Evolutionary conservation across 257 asterid genomes (phyloP).

Genomic region (Plantago ovata): DNA sequence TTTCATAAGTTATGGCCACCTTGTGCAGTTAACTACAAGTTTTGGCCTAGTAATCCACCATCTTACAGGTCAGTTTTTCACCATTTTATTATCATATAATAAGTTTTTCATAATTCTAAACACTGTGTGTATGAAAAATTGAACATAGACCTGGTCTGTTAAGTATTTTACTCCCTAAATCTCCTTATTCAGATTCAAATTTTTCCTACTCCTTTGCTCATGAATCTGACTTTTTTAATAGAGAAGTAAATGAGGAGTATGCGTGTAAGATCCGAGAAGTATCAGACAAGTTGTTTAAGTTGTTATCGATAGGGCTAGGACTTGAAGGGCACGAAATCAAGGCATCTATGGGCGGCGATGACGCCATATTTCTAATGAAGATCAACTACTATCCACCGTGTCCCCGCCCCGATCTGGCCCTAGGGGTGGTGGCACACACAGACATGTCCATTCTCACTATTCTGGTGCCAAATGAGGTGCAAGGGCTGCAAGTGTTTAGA

Average conservation of each 20-base stretch:
- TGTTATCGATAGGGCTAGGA: slow-evolving; percentile 65
- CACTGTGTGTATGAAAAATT: too few species aligned
- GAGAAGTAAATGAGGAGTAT: slow-evolving; percentile 65
- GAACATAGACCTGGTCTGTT: too few species aligned
- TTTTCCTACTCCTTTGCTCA: neutral
- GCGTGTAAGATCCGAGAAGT: slow-evolving; percentile 41
- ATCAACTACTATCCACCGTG: slow-evolving; percentile 91
- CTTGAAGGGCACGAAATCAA: slow-evolving; percentile 43
- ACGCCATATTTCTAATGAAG: slow-evolving; percentile 48
- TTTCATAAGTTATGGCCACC: slow-evolving; percentile 77
- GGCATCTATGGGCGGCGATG: slow-evolving; percentile 61
- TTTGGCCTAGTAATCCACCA: slow-evolving; percentile 77
- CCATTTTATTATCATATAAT: too few species aligned
- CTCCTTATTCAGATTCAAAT: too few species aligned
- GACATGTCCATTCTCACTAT: slow-evolving; percentile 71
- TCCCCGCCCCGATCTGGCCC: slow-evolving; percentile 81
- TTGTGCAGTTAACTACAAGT: slow-evolving; percentile 38
- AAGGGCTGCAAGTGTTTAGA: slow-evolving; percentile 77
- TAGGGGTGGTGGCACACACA: slow-evolving; percentile 91
- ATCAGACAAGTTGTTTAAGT: slow-evolving; percentile 36
- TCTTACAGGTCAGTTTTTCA: slow-evolving; percentile 44
- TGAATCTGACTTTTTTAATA: slow-evolving; percentile 17
- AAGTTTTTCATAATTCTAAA: too few species aligned
- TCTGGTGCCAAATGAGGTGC: slow-evolving; percentile 77
- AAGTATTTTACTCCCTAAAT: too few species aligned